These are phyloP conservation scores for Xylaria sp. DNA, from an alignment of 2,329 filamentous ascomycete species.

Conservation along the genomic window DNA sequence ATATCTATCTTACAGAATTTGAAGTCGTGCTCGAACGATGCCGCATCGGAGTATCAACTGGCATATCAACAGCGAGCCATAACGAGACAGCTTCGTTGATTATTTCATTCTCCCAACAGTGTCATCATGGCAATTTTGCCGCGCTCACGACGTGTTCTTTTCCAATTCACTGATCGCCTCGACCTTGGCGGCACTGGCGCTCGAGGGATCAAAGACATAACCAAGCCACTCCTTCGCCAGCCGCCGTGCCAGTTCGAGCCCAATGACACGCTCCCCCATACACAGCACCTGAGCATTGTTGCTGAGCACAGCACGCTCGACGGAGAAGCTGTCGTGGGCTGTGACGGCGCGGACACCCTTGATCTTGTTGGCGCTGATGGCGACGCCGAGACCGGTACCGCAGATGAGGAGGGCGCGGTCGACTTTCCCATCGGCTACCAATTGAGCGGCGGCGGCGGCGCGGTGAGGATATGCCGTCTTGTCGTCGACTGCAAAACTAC, in stretches of 20 bases:
- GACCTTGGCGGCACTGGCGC: constrained; percentile 61
- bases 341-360: constrained; percentile 87
- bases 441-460: constrained; percentile 75
- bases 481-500: constrained; percentile 72
- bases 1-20: background rate
- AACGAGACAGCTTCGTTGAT: background rate
- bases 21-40: background rate
- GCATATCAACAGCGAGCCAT: background rate
- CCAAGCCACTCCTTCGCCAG: constrained; percentile 84
- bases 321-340: constrained; percentile 86
- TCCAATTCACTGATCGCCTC: constrained; percentile 57
- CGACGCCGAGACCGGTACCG: constrained; percentile 87
- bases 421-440: constrained; percentile 71
- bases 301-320: constrained; percentile 82
- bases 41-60: background rate
- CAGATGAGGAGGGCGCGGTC: constrained; percentile 87
- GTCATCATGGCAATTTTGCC: background rate
- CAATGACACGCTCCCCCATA: constrained; percentile 85
- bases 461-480: constrained; percentile 86
- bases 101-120: background rate
- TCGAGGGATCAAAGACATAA: constrained; percentile 80
- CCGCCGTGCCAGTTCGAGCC: constrained; percentile 80
- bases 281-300: constrained; percentile 91
- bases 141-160: constrained; percentile 38
- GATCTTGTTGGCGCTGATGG: constrained; percentile 90